Conservation (phyloP, 768 basidiomycete genomes). For the Termitomyces sp. region DNA sequence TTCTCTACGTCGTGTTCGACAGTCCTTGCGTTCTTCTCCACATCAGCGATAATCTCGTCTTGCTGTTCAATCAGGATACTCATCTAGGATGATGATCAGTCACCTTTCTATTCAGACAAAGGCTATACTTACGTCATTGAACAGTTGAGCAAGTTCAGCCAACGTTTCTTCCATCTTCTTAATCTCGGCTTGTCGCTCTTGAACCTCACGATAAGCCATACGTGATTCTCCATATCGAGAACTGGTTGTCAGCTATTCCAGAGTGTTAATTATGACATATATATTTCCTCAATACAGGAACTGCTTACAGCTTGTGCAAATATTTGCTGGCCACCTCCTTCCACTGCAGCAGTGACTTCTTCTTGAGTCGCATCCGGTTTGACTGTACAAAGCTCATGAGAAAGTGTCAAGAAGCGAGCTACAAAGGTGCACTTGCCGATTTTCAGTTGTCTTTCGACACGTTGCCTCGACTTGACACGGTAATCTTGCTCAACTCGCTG, state of each 20-base stretch:
- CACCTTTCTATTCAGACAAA: neutral
- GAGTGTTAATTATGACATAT: neutral
- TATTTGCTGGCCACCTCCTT: constrained; percentile 60
- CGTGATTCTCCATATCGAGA: constrained; percentile 80
- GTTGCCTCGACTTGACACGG: constrained; percentile 55
- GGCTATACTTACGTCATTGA: constrained; percentile 60
- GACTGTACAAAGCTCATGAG: constrained; percentile 33
- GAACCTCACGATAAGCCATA: constrained; percentile 81
- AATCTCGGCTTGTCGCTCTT: constrained; percentile 83
- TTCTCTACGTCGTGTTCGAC: constrained; percentile 66
- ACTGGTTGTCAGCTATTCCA: constrained; percentile 61
- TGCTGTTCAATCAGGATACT: constrained; percentile 73
- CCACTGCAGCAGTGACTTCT: constrained; percentile 68
- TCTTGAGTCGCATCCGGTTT: constrained; percentile 84
- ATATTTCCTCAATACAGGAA: neutral
- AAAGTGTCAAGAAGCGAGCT: neutral
- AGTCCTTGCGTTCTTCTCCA: constrained; percentile 56
- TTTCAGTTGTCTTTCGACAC: constrained; percentile 70
- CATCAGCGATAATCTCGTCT: constrained; percentile 60
- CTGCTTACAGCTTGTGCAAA: constrained; percentile 67
- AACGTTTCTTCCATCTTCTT: constrained; percentile 81
- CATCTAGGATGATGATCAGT: constrained; percentile 45
- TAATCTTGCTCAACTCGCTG: constrained; percentile 72
- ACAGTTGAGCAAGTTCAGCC: constrained; percentile 84
- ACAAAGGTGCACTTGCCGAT: constrained; percentile 46